Conservation (phyloP, 2,329 filamentous ascomycete species). For the Hypomyces perniciosus region DNA sequence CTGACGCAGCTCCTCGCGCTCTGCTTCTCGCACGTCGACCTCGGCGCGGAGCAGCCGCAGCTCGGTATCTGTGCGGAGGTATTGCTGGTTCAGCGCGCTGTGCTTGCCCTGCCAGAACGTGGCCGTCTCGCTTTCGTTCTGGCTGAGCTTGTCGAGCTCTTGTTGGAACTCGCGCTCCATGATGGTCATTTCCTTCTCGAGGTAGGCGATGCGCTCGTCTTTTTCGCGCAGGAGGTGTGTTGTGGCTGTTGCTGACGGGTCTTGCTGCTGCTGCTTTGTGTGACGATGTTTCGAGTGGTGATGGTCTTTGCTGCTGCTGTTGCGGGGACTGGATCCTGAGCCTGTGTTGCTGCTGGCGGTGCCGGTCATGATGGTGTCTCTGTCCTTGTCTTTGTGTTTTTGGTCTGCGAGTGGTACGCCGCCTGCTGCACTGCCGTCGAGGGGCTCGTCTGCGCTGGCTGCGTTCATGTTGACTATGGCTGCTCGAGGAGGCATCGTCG, state of each 20-base stretch:
- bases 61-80: slow-evolving; percentile 46
- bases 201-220: slow-evolving; percentile 46
- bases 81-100: slow-evolving; percentile 46
- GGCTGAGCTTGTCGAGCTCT: slow-evolving; percentile 47
- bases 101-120: slow-evolving; percentile 55
- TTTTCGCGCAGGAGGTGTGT: slow-evolving; percentile 35
- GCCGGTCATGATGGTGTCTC: slow-evolving; percentile 19
- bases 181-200: slow-evolving; percentile 46
- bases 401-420: slow-evolving; percentile 31
- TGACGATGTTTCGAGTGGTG: too few relatives aligned
- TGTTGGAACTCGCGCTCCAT: slow-evolving; percentile 50
- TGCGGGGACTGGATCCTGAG: slow-evolving; percentile 12
- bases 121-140: slow-evolving; percentile 49
- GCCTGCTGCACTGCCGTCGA: slow-evolving; percentile 16
- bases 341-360: slow-evolving; percentile 7
- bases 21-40: slow-evolving; percentile 40
- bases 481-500: slow-evolving; percentile 26
- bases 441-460: slow-evolving; percentile 20
- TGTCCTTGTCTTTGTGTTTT: slow-evolving; percentile 26
- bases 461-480: slow-evolving; percentile 21
- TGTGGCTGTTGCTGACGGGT: slow-evolving; percentile 19
- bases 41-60: slow-evolving; percentile 46
- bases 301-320: slow-evolving; percentile 17
- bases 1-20: slow-evolving; percentile 44
- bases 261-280: slow-evolving; percentile 13